phyloP scores from a whole-genome alignment of 2,329 filamentous ascomycete species.

The Didymella arachidicola region DNA sequence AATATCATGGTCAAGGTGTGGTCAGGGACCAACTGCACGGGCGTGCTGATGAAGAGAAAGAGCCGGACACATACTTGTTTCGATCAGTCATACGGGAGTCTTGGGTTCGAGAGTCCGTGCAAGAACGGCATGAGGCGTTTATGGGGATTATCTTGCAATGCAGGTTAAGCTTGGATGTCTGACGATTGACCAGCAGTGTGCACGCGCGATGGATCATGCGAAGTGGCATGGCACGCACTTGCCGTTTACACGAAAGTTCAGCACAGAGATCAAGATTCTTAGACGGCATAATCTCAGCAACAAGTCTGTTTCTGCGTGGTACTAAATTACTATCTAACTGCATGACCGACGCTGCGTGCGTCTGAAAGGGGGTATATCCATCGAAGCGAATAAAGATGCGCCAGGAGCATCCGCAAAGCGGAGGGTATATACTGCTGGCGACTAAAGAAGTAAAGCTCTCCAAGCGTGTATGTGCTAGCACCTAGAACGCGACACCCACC shows the following conservation, averaged over 20 bases:
- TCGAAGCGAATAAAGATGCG: slow-evolving; percentile 12
- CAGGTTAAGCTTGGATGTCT: not conserved
- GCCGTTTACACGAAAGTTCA: not conserved
- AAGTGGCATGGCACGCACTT: not conserved
- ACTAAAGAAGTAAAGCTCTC: not conserved
- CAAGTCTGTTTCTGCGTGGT: not conserved
- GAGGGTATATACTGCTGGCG: slow-evolving; percentile 19
- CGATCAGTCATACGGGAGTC: not conserved
- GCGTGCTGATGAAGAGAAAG: not conserved
- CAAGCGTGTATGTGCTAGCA: slow-evolving; percentile 11
- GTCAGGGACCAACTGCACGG: slow-evolving; percentile 1
- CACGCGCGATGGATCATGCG: not conserved
- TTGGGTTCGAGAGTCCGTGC: not conserved
- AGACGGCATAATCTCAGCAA: not conserved
- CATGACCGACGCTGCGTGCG: not conserved
- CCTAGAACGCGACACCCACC: slow-evolving; percentile 48
- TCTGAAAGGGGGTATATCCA: slow-evolving; percentile 22
- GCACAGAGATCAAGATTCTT: not conserved
- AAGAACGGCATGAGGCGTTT: not conserved
- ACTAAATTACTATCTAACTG: slow-evolving; percentile 5
- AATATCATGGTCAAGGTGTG: not conserved
- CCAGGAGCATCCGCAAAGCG: slow-evolving; percentile 13
- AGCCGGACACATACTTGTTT: slow-evolving; percentile 4
- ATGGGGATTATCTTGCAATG: not conserved
- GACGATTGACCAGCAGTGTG: not conserved